Conservation (phyloP, 768 basidiomycete species). For the Butyriboletus loyo region DNA sequence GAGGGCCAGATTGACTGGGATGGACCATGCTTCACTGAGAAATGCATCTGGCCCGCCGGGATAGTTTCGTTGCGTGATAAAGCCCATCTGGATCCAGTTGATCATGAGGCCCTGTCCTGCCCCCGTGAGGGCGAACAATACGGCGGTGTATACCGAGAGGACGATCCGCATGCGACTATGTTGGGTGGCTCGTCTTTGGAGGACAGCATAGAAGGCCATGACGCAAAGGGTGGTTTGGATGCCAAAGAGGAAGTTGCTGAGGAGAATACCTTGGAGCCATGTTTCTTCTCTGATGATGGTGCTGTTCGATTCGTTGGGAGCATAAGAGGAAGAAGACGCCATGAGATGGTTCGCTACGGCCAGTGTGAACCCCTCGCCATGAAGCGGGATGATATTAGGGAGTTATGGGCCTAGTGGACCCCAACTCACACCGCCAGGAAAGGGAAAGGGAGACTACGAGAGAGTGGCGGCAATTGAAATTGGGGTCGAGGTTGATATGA, state of each 20-base stretch:
- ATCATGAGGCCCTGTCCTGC: too few relatives aligned
- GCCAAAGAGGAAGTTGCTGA: conserved; percentile 11
- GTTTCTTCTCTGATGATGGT: conserved; percentile 8
- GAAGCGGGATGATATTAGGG: too few relatives aligned
- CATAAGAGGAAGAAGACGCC: not conserved
- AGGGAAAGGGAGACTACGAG: too few relatives aligned
- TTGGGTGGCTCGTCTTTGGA: not conserved
- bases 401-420: too few relatives aligned
- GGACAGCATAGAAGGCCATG: conserved; percentile 1
- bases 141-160: conserved; percentile 1
- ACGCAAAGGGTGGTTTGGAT: conserved; percentile 1
- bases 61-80: conserved; percentile 28
- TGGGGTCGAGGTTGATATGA: too few relatives aligned
- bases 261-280: conserved; percentile 9
- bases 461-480: too few relatives aligned
- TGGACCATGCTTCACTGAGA: conserved; percentile 9
- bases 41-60: conserved; percentile 30
- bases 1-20: not conserved
- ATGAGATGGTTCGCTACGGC: not conserved
- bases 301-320: not conserved
- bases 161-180: not conserved
- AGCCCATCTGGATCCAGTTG: conserved; percentile 22
- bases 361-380: not conserved
- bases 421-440: too few relatives aligned
- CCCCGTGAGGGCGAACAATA: conserved; percentile 16